phyloP scores from a whole-genome alignment of 192 early-diverging fungal genomes.

The Lunasporangiospora selenospora region DNA sequence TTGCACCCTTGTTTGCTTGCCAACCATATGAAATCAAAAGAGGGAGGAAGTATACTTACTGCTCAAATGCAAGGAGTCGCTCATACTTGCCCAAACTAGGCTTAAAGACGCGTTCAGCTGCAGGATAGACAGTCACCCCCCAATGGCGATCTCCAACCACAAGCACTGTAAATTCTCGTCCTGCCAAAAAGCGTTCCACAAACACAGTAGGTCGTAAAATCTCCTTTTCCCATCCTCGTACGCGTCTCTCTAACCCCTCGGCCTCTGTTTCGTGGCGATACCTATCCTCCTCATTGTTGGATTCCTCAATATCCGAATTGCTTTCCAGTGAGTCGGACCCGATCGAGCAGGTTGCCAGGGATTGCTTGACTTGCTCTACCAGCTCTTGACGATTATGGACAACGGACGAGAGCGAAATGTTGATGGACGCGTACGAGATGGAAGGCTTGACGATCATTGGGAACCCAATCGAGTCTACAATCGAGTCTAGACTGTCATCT shows the following conservation, averaged over 20 bases:
- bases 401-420: slow-evolving; percentile 48
- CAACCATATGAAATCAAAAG: no score
- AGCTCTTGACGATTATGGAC: slow-evolving; percentile 28
- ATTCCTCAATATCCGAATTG: background rate
- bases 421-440: slow-evolving; percentile 54
- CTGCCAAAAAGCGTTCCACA: slow-evolving; percentile 54
- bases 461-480: slow-evolving; percentile 25
- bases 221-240: slow-evolving; percentile 6
- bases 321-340: background rate
- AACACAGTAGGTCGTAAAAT: slow-evolving; percentile 45
- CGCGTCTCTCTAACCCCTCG: background rate
- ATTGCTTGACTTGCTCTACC: slow-evolving; percentile 34
- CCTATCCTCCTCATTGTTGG: background rate
- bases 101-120: slow-evolving; percentile 55
- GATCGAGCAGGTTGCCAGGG: slow-evolving; percentile 15
- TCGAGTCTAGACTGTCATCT: slow-evolving; percentile 19
- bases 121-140: slow-evolving; percentile 50
- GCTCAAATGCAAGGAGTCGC: slow-evolving; percentile 53
- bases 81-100: slow-evolving; percentile 33
- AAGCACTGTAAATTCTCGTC: slow-evolving; percentile 55
- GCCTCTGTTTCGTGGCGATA: background rate
- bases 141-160: slow-evolving; percentile 45
- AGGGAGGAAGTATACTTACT: slow-evolving; percentile 22
- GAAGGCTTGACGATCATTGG: slow-evolving; percentile 59
- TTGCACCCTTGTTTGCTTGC: no score